phyloP scores from a whole-genome alignment of 2,329 filamentous ascomycete genomes.

The Alternaria angustiovoidea region DNA sequence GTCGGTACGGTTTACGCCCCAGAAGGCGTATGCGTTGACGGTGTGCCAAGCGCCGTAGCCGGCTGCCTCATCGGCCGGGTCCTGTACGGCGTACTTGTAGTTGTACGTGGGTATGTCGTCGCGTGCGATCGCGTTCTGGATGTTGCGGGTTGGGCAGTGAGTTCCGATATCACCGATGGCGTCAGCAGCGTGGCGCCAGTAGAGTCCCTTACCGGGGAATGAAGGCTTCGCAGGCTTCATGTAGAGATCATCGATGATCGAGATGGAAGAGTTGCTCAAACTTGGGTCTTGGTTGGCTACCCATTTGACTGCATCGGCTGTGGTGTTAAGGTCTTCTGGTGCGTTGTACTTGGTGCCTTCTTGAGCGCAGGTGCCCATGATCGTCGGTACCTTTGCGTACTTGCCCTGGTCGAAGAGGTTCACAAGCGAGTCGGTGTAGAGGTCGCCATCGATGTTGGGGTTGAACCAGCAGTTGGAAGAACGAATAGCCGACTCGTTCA shows the following conservation, averaged over 20 bases:
- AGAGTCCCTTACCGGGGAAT: conserved; percentile 61
- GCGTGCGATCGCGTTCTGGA: conserved; percentile 55
- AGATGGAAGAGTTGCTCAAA: conserved; percentile 61
- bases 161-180: conserved; percentile 72
- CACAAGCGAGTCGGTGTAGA: conserved; percentile 62
- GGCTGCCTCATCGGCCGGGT: conserved; percentile 59
- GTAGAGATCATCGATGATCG: conserved; percentile 63
- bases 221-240: conserved; percentile 53
- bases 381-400: conserved; percentile 62
- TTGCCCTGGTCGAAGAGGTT: conserved; percentile 58
- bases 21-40: conserved; percentile 72
- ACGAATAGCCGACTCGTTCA: conserved; percentile 57
- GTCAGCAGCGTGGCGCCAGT: conserved; percentile 66
- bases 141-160: conserved; percentile 68
- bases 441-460: conserved; percentile 60
- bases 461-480: conserved; percentile 53
- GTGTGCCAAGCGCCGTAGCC: conserved; percentile 74
- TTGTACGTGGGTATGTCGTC: conserved; percentile 64
- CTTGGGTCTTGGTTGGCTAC: conserved; percentile 66
- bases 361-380: conserved; percentile 66
- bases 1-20: conserved; percentile 66
- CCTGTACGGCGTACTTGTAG: conserved; percentile 74
- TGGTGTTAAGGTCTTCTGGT: conserved; percentile 58
- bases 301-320: conserved; percentile 62
- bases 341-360: conserved; percentile 69